Percentiles rank a stretch among this genome's conserved stretches.
These are phyloP conservation scores for Aplosporella prunicola DNA, from an alignment of 2,329 filamentous ascomycete species.

Conservation along the genomic window DNA sequence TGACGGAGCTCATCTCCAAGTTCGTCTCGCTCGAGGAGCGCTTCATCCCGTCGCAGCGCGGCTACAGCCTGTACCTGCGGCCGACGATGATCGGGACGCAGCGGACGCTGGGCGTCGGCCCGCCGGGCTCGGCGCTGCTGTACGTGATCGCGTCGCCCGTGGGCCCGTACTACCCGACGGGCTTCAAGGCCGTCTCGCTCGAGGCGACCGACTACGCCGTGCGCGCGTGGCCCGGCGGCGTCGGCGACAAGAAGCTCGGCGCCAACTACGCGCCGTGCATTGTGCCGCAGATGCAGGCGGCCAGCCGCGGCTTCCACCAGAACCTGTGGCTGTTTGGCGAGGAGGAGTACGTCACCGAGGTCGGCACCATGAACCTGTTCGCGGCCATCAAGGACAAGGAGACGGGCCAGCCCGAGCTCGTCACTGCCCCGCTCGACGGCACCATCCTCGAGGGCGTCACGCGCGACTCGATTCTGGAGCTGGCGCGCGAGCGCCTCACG, in stretches of 20 bases:
- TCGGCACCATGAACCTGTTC: conserved; percentile 99
- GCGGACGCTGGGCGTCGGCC: conserved; percentile 80
- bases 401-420: conserved; percentile 80
- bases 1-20: conserved; percentile 73
- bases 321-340: conserved; percentile 97
- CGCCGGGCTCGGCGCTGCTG: conserved; percentile 84
- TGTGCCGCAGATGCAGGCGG: conserved; percentile 87
- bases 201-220: conserved; percentile 96
- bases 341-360: conserved; percentile 92
- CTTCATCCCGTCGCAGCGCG: conserved; percentile 74
- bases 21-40: conserved; percentile 73
- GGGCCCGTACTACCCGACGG: conserved; percentile 94
- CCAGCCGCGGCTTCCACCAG: conserved; percentile 88
- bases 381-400: conserved; percentile 74
- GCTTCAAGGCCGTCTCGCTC: conserved; percentile 92
- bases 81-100: conserved; percentile 98
- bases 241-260: conserved; percentile 96
- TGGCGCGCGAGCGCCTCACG: conserved; percentile 73
- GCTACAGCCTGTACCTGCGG: conserved; percentile 91
- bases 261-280: conserved; percentile 99
- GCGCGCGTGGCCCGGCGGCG: conserved; percentile 93
- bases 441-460: conserved; percentile 96
- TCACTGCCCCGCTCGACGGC: conserved; percentile 92
- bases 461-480: conserved; percentile 76
- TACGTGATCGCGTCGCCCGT: conserved; percentile 95